phyloP scores from a whole-genome alignment of 345 rosid species.

The Noccaea caerulescens region DNA sequence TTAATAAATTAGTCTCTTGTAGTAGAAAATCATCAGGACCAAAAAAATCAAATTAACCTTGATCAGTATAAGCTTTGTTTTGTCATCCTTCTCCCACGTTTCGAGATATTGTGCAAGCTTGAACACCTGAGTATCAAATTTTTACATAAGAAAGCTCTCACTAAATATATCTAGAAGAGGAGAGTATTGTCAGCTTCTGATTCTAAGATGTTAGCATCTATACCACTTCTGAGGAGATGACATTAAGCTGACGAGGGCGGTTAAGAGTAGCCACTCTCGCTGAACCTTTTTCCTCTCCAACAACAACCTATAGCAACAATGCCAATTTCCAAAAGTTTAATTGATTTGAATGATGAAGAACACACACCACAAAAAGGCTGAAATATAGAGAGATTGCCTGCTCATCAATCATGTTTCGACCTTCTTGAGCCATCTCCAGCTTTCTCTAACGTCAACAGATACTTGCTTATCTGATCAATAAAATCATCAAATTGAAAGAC shows the following conservation, averaged over 20 bases:
- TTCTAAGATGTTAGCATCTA: conserved; percentile 1
- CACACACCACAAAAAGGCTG: conserved; percentile 7
- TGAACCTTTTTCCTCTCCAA: conserved; percentile 63
- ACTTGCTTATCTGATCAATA: conserved; percentile 23
- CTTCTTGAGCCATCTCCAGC: conserved; percentile 47
- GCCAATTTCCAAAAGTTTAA: background rate
- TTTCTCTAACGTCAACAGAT: conserved; percentile 25
- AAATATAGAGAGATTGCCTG: conserved; percentile 31
- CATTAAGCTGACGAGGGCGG: conserved; percentile 86
- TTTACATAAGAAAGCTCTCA: conserved; percentile 17
- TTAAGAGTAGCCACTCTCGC: conserved; percentile 72
- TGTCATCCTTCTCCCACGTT: conserved; percentile 78
- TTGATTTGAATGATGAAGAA: conserved; percentile 9
- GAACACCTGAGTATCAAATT: conserved; percentile 55
- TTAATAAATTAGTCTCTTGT: background rate
- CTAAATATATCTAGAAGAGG: background rate
- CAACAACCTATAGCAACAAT: conserved; percentile 64
- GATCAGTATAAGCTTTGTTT: conserved; percentile 63
- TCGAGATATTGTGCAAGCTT: conserved; percentile 77
- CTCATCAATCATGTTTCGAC: conserved; percentile 42
- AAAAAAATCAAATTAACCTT: conserved; percentile 54
- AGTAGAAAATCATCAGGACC: conserved; percentile 3
- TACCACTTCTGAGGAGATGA: conserved; percentile 85
- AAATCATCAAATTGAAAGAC: conserved; percentile 1
- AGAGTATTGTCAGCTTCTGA: conserved; percentile 5